A percentile compares a stretch with the other conserved stretches of the same genome.
Conservation (phyloP, 495 filamentous ascomycete species). For the Hyaloscypha variabilis region DNA sequence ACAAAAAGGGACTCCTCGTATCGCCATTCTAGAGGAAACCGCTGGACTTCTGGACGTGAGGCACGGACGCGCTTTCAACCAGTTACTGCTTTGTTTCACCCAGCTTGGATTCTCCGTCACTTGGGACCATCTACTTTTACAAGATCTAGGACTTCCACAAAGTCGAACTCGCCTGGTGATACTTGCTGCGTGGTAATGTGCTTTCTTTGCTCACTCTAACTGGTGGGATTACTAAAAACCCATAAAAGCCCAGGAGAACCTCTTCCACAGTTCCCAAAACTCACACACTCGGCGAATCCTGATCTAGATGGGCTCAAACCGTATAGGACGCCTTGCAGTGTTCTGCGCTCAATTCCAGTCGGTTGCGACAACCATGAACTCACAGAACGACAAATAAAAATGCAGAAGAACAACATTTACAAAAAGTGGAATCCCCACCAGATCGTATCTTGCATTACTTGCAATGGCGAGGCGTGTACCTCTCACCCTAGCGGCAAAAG, state of each 20-base stretch:
- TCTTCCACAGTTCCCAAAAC: constrained; percentile 67
- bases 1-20: constrained; percentile 59
- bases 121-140: constrained; percentile 44
- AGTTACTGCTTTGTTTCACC: constrained; percentile 65
- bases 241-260: constrained; percentile 75
- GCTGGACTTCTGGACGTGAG: constrained; percentile 50
- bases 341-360: constrained; percentile 41
- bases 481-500: constrained; percentile 71
- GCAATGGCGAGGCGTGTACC: constrained; percentile 57
- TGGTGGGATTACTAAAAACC: no score
- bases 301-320: constrained; percentile 30
- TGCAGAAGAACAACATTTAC: not conserved
- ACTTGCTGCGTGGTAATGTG: constrained; percentile 71
- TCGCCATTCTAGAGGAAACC: constrained; percentile 86
- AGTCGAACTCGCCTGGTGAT: constrained; percentile 67
- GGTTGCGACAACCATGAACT: constrained; percentile 47
- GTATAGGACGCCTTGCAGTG: constrained; percentile 45
- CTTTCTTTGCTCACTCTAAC: no score
- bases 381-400: not conserved
- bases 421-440: constrained; percentile 43
- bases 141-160: constrained; percentile 61
- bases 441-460: constrained; percentile 65
- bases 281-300: constrained; percentile 59
- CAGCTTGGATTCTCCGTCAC: constrained; percentile 66
- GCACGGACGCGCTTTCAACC: constrained; percentile 54